These are phyloP conservation scores for Nitzschia sp. DNA, from an alignment of 108 stramenopile genomes.

Conservation along the genomic window DNA sequence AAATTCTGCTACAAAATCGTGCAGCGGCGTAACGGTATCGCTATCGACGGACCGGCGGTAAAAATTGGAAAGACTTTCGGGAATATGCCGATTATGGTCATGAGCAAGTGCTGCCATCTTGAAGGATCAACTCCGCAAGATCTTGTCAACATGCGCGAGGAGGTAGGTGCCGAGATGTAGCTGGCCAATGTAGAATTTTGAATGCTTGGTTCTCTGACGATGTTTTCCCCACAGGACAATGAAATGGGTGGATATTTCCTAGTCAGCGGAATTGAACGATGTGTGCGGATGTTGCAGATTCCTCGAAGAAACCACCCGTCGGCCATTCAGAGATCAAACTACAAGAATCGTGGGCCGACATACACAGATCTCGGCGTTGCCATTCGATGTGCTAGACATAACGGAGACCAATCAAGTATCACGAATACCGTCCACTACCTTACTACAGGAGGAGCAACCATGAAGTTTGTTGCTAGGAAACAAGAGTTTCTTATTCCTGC, in stretches of 20 bases:
- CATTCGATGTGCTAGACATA: constrained; percentile 77
- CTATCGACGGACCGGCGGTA: constrained; percentile 23
- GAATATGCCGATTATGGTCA: constrained; percentile 94
- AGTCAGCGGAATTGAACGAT: constrained; percentile 95
- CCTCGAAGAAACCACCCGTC: constrained; percentile 91
- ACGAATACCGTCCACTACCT: constrained; percentile 97
- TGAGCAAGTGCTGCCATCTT: constrained; percentile 79
- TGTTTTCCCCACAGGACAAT: constrained; percentile 53
- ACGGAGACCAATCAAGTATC: constrained; percentile 85
- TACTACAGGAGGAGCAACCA: constrained; percentile 90
- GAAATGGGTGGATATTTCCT: constrained; percentile 99
- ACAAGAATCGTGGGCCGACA: constrained; percentile 87
- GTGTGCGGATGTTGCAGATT: constrained; percentile 94
- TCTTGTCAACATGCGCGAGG: constrained; percentile 62
- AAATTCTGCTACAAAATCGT: constrained; percentile 72
- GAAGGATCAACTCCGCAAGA: constrained; percentile 47
- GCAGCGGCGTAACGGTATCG: constrained; percentile 66
- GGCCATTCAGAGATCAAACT: constrained; percentile 89
- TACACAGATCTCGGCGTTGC: constrained; percentile 90
- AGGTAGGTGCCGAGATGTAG: constrained; percentile 50
- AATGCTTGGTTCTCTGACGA: not conserved
- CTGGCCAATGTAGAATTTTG: not conserved
- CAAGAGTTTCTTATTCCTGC: constrained; percentile 96
- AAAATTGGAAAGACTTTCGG: constrained; percentile 75
- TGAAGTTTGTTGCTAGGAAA: constrained; percentile 89